Evolutionary conservation across 257 asterid species (phyloP).

Genomic region (Salvia hispanica): DNA sequence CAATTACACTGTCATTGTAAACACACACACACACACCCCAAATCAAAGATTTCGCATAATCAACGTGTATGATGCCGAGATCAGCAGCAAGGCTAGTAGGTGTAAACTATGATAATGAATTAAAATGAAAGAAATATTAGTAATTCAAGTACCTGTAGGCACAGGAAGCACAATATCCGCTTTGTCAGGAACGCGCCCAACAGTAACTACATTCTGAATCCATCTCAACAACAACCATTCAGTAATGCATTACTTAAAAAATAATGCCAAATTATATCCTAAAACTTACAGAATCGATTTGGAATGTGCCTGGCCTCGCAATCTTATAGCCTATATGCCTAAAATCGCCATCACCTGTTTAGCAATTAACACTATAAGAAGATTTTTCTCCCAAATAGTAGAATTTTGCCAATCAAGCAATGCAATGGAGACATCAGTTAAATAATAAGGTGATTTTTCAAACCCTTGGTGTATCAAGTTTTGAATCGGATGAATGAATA

Average conservation of each 20-base stretch:
- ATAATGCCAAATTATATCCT: too few relatives aligned
- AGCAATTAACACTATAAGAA: not conserved
- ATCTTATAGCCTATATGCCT: slow-evolving; percentile 77
- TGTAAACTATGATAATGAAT: not conserved
- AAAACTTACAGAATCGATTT: slow-evolving; percentile 68
- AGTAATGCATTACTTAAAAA: too few relatives aligned
- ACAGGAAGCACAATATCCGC: slow-evolving; percentile 78
- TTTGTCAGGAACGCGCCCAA: slow-evolving; percentile 73
- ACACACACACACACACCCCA: not conserved
- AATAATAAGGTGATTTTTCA: too few relatives aligned
- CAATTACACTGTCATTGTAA: too few relatives aligned
- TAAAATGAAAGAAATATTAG: not conserved
- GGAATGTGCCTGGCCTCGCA: slow-evolving; percentile 65
- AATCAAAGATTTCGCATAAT: not conserved
- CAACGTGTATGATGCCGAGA: not conserved
- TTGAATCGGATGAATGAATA: too few relatives aligned
- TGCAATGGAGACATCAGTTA: too few relatives aligned
- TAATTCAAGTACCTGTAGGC: slow-evolving; percentile 66
- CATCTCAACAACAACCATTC: not conserved
- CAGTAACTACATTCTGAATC: slow-evolving; percentile 56
- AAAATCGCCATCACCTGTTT: slow-evolving; percentile 78
- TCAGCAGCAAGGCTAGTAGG: not conserved
- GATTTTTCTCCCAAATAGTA: too few relatives aligned
- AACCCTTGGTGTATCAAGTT: too few relatives aligned
- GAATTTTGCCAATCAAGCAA: too few relatives aligned